Conservation (phyloP, 768 basidiomycete genomes). For the Imleria badia region DNA sequence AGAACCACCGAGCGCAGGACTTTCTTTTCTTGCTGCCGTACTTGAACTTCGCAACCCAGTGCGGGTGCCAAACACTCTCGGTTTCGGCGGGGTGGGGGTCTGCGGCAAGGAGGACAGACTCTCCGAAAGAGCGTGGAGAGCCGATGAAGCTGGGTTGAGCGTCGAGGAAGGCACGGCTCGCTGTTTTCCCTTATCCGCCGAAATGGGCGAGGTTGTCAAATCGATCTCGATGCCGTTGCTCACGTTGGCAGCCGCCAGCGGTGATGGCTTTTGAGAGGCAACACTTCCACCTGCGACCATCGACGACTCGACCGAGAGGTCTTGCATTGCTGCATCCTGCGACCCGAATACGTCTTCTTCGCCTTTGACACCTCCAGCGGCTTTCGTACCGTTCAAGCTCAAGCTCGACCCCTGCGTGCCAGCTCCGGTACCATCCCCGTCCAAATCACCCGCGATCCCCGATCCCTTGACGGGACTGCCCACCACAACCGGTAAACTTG, state of each 20-base stretch:
- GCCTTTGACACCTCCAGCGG: background rate
- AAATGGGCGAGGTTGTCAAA: constrained; percentile 12
- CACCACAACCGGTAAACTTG: constrained; percentile 43
- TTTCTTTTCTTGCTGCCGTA: constrained; percentile 22
- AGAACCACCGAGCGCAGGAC: constrained; percentile 32
- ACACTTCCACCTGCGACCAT: background rate
- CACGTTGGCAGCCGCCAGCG: constrained; percentile 1
- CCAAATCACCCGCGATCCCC: background rate
- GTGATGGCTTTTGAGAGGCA: constrained; percentile 15
- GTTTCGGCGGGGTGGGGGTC: constrained; percentile 34
- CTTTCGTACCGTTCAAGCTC: background rate
- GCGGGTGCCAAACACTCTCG: constrained; percentile 46
- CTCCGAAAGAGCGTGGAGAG: constrained; percentile 59
- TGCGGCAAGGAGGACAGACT: constrained; percentile 55
- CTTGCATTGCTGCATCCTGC: constrained; percentile 3
- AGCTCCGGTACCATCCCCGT: background rate
- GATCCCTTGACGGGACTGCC: constrained; percentile 48
- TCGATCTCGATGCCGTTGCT: constrained; percentile 11
- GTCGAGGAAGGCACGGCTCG: constrained; percentile 14
- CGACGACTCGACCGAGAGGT: constrained; percentile 8
- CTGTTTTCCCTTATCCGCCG: constrained; percentile 25
- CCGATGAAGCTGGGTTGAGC: constrained; percentile 35
- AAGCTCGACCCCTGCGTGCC: background rate
- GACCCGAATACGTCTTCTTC: constrained; percentile 11
- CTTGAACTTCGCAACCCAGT: constrained; percentile 47